Base-by-base conservation (phyloP, 129 eudicot genomes). In the Centrapalus pauciflorus region DNA sequence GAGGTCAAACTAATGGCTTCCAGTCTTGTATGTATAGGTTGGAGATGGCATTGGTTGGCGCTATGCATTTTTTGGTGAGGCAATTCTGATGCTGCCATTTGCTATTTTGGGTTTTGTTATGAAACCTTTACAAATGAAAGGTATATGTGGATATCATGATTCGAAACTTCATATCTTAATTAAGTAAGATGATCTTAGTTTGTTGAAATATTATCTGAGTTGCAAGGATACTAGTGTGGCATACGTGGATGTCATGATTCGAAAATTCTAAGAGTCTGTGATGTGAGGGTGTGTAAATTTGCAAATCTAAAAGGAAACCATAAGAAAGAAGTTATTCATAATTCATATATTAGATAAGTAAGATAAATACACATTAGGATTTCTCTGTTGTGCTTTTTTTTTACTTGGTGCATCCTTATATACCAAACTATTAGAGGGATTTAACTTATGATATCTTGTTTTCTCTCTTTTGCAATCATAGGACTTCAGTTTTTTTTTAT, bases 51-150 rank as follows among this genome's bases (percentile, higher is more conserved):
- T 72, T 27, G 77, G 76, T 71, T 91, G 98, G 98, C 82, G 96
- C 21, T 83, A 69, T 77, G 97, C 97, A 29, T 90, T 90, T 64
- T 84, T 82, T 63, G 80, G 85, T 55, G 90, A 82, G 82, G 90
- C 96, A 32, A 73, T 85, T 68, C 70, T 87, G 33, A 91, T 91
- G 98, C 74, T 81, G 43, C 96, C 98, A 21, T 85, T 87, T 80
- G 96, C 92, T 51, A 63, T 91, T 35, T 75, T 91, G 52, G 97
- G 94, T 60, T 87, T 91, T 69, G 78, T 83, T n/a, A 87, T 87
- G 96, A 85, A 87, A 72, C 97, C 98, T 20, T 72, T 91, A 80
- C 88, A 85, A 70, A 71, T 91, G 83, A 91, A 91, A 85, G 98
- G 98, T 88, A 52, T 49, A 32, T 51, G 21, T n/a, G n/a, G n/a